Percentiles rank a stretch among this genome's conserved stretches.
Evolutionary conservation across 2,329 filamentous ascomycete genomes (phyloP).

Genomic region (Aspergillus sp.): DNA sequence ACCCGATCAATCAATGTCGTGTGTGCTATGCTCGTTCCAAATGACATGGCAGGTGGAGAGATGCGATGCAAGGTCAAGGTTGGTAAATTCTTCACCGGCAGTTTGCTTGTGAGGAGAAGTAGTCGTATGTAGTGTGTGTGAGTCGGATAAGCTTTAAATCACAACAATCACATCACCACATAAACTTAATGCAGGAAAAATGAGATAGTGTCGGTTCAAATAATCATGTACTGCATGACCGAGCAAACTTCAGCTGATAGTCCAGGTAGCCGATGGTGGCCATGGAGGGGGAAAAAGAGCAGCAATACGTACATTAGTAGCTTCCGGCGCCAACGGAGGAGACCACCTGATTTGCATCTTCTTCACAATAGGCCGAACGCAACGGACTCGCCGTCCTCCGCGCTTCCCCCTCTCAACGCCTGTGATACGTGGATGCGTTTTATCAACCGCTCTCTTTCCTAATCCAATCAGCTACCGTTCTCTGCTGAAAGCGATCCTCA

Average conservation of each 20-base stretch:
- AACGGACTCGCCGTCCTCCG: not conserved
- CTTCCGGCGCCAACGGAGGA: constrained; percentile 16
- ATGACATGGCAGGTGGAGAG: constrained; percentile 18
- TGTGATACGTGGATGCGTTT: constrained; percentile 15
- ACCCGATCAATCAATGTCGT: constrained; percentile 9
- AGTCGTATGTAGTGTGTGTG: not conserved
- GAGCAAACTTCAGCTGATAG: not conserved
- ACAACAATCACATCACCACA: constrained; percentile 17
- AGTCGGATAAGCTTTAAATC: constrained; percentile 12
- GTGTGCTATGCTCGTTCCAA: constrained; percentile 9
- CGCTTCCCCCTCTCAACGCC: constrained; percentile 2
- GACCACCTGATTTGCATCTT: constrained; percentile 15
- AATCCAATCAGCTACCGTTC: constrained; percentile 17
- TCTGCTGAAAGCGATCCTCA: not conserved
- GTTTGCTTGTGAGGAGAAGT: not conserved
- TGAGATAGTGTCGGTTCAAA: constrained; percentile 2
- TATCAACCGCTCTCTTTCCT: constrained; percentile 9
- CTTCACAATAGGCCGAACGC: not conserved
- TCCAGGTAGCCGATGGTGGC: constrained; percentile 4
- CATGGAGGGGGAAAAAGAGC: constrained; percentile 6
- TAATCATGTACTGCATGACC: constrained; percentile 10
- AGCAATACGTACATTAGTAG: constrained; percentile 17
- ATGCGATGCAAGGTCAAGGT: not conserved
- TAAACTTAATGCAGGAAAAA: constrained; percentile 12
- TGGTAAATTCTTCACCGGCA: not conserved